Percentiles rank a stretch among this genome's conserved stretches.
Evolutionary conservation across 2,329 filamentous ascomycete genomes (phyloP).

Genomic region (Penicillium sp.): DNA sequence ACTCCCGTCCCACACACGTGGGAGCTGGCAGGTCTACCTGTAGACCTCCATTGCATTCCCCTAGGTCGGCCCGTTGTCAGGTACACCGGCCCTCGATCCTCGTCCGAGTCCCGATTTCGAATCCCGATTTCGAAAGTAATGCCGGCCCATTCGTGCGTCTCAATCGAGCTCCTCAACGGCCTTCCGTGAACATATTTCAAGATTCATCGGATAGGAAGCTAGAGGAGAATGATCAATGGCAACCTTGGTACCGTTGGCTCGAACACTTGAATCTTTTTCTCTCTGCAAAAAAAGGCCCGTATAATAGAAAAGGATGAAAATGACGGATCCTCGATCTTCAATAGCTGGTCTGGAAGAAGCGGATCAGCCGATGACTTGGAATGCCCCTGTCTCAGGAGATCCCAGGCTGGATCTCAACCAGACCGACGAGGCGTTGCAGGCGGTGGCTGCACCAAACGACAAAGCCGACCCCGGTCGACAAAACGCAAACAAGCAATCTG

Average conservation of each 20-base stretch:
- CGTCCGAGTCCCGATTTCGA: conserved; percentile 15
- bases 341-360: conserved; percentile 30
- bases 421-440: conserved; percentile 21
- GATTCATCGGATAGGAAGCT: conserved; percentile 6
- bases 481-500: conserved; percentile 22
- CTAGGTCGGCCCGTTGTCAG: conserved; percentile 24
- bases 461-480: conserved; percentile 16
- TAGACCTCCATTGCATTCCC: conserved; percentile 21
- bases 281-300: conserved; percentile 1
- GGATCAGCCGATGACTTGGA: conserved; percentile 21
- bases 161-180: conserved; percentile 22
- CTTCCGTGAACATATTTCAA: conserved; percentile 19
- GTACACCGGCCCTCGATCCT: conserved; percentile 22
- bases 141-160: conserved; percentile 27
- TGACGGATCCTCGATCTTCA: conserved; percentile 30
- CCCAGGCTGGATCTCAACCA: conserved; percentile 18
- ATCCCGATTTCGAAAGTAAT: conserved; percentile 27
- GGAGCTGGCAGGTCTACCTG: conserved; percentile 31
- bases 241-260: conserved; percentile 22
- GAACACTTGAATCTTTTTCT: conserved; percentile 12
- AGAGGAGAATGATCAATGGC: conserved; percentile 29
- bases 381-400: conserved; percentile 23
- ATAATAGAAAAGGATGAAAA: conserved; percentile 25
- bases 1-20: conserved; percentile 17
- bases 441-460: conserved; percentile 19